Percentiles rank a stretch among this genome's conserved stretches.
Evolutionary conservation across 176 grass and related monocot species (phyloP).

Genomic region (Pontederia crassipes): DNA sequence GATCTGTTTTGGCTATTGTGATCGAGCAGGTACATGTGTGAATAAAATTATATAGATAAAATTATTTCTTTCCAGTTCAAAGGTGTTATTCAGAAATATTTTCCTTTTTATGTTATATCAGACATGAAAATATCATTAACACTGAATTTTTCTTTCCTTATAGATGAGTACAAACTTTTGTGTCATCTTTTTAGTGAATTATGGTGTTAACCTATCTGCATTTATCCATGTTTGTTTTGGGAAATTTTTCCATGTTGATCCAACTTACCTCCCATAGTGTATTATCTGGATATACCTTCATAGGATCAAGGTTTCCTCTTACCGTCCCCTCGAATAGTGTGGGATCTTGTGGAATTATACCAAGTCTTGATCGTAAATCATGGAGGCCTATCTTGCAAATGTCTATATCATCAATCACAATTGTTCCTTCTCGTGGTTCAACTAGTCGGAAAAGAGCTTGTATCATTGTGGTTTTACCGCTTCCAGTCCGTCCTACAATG

Average conservation of each 20-base stretch:
- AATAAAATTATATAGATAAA: too few relatives aligned
- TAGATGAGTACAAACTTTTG: too few relatives aligned
- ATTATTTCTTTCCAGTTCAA: too few relatives aligned
- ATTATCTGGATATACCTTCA: constrained; percentile 16
- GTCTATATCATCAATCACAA: constrained; percentile 30
- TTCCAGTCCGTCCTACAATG: constrained; percentile 35
- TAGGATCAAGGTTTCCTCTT: constrained; percentile 36
- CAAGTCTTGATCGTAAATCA: constrained; percentile 33
- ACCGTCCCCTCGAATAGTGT: constrained; percentile 32
- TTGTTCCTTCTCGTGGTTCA: constrained; percentile 31
- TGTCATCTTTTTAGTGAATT: too few relatives aligned
- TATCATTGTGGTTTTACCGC: constrained; percentile 39
- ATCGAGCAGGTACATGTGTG: too few relatives aligned
- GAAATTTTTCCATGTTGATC: background rate
- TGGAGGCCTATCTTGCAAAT: constrained; percentile 23
- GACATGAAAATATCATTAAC: too few relatives aligned
- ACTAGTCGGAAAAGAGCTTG: constrained; percentile 34
- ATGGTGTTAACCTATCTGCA: too few relatives aligned
- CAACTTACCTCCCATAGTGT: constrained; percentile 30
- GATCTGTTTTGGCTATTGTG: too few relatives aligned
- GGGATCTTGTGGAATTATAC: constrained; percentile 39
- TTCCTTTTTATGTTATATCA: too few relatives aligned
- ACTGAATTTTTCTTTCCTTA: too few relatives aligned
- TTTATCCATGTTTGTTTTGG: constrained; percentile 2
- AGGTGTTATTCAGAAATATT: too few relatives aligned